phyloP scores from a whole-genome alignment of 805 yeast species.

The Scheffersomyces amazonensis region DNA sequence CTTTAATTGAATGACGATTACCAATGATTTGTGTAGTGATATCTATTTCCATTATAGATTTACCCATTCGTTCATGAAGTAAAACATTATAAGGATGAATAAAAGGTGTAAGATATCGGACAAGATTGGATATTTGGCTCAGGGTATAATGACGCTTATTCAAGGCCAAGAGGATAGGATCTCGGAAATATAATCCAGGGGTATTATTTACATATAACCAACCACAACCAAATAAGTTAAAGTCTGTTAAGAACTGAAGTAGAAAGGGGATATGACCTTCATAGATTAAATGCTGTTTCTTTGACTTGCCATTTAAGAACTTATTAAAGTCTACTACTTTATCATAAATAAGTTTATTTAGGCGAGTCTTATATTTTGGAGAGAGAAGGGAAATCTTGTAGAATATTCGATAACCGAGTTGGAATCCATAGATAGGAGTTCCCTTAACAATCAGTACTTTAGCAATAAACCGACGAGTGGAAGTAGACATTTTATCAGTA shows the following conservation, averaged over 20 bases:
- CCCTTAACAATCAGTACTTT: conserved; percentile 67
- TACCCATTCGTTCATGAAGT: conserved; percentile 47
- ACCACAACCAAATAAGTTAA: conserved; percentile 79
- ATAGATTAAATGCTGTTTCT: conserved; percentile 24
- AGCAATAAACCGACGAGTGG: conserved; percentile 46
- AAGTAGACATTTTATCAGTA: conserved; percentile 5
- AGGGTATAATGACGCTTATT: conserved; percentile 13
- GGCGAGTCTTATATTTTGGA: conserved; percentile 55
- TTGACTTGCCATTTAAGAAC: conserved; percentile 1
- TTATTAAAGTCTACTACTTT: conserved; percentile 4
- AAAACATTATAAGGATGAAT: conserved; percentile 29
- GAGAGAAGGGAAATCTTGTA: conserved; percentile 67
- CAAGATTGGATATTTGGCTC: conserved; percentile 4
- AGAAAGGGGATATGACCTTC: conserved; percentile 81
- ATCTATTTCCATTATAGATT: conserved; percentile 71
- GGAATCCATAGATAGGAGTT: conserved; percentile 81
- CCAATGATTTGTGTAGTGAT: conserved; percentile 55
- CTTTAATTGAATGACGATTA: conserved; percentile 48
- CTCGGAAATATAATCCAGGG: conserved; percentile 46
- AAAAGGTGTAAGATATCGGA: conserved; percentile 4
- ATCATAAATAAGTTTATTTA: conserved; percentile 46
- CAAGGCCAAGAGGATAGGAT: conserved; percentile 41
- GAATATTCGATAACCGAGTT: conserved; percentile 58
- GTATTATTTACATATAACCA: conserved; percentile 52
- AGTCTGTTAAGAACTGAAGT: conserved; percentile 79